These are phyloP conservation scores for Crithidia bombi DNA, from an alignment of 208 protist genomes.

Conservation along the genomic window DNA sequence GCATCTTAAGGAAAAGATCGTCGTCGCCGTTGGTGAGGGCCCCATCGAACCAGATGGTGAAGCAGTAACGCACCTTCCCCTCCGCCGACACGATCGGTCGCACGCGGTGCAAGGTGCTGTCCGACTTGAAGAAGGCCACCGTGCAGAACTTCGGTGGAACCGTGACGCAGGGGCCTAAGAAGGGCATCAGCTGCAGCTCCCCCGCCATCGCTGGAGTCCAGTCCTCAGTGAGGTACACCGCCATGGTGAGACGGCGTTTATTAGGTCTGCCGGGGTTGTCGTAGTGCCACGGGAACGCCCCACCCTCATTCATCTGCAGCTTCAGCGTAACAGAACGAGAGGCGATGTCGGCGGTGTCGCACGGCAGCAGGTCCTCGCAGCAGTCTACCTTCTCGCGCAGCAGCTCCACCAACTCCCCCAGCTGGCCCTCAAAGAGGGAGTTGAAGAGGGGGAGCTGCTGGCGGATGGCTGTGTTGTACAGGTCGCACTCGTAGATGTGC, in stretches of 20 bases:
- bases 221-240: slow-evolving; percentile 54
- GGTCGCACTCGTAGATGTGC: slow-evolving; percentile 60
- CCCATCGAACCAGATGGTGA: slow-evolving; percentile 68
- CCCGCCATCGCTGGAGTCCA: slow-evolving; percentile 42
- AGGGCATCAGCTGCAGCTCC: slow-evolving; percentile 51
- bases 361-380: slow-evolving; percentile 41
- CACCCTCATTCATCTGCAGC: slow-evolving; percentile 63
- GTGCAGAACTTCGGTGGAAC: slow-evolving; percentile 47
- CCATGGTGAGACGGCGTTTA: slow-evolving; percentile 58
- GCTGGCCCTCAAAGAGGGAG: slow-evolving; percentile 37
- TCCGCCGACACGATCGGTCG: slow-evolving; percentile 20
- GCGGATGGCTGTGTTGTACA: slow-evolving; percentile 41
- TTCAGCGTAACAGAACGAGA: slow-evolving; percentile 45
- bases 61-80: slow-evolving; percentile 42
- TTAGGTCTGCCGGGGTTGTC: slow-evolving; percentile 60
- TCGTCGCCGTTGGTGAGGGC: slow-evolving; percentile 44
- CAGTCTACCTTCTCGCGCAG: slow-evolving; percentile 35
- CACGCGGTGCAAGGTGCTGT: slow-evolving; percentile 49
- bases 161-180: slow-evolving; percentile 35
- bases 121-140: slow-evolving; percentile 47
- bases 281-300: slow-evolving; percentile 66
- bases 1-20: slow-evolving; percentile 39
- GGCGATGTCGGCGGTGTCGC: slow-evolving; percentile 22
- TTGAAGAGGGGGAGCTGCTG: slow-evolving; percentile 41
- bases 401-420: slow-evolving; percentile 42